A percentile compares a stretch with the other conserved stretches of the same genome.
Conservation (phyloP, 2,329 filamentous ascomycete species). For the Penicillium sp. region DNA sequence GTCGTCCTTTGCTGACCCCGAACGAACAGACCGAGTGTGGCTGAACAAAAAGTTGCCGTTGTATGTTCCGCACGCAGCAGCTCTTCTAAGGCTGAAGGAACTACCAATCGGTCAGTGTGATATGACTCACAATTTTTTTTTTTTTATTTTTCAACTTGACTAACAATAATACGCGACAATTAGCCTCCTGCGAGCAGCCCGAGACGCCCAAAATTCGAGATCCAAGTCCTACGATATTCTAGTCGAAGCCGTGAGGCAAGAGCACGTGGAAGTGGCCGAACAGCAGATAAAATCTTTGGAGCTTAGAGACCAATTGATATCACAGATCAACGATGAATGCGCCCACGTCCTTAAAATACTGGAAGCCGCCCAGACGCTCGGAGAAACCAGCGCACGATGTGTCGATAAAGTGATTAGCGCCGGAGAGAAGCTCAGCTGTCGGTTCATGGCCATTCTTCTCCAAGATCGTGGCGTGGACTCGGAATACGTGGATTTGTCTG, state of each 20-base stretch:
- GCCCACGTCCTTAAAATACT: constrained; percentile 72
- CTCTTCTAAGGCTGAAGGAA: constrained; percentile 89
- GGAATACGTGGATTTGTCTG: constrained; percentile 84
- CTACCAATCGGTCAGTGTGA: constrained; percentile 78
- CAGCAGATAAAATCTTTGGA: constrained; percentile 56
- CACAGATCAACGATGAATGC: constrained; percentile 73
- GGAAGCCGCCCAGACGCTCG: constrained; percentile 57
- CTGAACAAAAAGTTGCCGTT: constrained; percentile 73
- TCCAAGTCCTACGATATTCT: constrained; percentile 64
- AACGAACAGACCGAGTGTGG: constrained; percentile 53
- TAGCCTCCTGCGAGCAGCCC: constrained; percentile 46
- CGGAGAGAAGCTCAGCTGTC: constrained; percentile 92
- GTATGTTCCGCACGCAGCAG: constrained; percentile 95
- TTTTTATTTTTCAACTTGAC: background rate
- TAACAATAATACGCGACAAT: background rate
- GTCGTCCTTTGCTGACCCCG: background rate
- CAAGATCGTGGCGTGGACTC: constrained; percentile 77
- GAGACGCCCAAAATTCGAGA: constrained; percentile 45
- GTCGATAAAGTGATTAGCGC: constrained; percentile 90
- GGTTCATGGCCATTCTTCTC: constrained; percentile 81
- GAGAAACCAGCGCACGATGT: constrained; percentile 70
- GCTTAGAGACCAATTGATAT: constrained; percentile 57
- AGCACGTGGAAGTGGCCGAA: constrained; percentile 73
- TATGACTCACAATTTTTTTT: background rate
- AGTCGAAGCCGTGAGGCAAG: constrained; percentile 74